Conservation (phyloP, 345 rosid genomes). For the Citrus cavaleriei region DNA sequence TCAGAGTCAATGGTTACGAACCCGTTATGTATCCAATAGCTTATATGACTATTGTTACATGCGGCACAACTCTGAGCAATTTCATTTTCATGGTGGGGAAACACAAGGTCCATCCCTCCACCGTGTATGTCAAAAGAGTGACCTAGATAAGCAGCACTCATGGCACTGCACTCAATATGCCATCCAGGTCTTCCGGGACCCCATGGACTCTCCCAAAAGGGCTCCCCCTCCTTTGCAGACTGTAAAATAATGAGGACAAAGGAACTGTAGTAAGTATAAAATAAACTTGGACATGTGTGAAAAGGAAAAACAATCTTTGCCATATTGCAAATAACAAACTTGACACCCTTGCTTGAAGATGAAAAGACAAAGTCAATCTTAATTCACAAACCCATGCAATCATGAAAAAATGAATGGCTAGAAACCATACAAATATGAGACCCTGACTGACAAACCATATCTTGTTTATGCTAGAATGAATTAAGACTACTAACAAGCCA, state of each 20-base stretch:
- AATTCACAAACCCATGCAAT: not conserved
- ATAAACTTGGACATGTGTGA: not conserved
- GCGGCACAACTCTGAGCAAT: slow-evolving; percentile 98
- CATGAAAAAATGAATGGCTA: not conserved
- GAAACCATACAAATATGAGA: not conserved
- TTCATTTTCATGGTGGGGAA: slow-evolving; percentile 98
- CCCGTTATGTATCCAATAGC: slow-evolving; percentile 95
- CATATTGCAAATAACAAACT: not conserved
- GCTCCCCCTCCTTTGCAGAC: slow-evolving; percentile 88
- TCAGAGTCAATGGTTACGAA: slow-evolving; percentile 93
- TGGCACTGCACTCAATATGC: slow-evolving; percentile 97
- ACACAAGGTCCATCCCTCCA: slow-evolving; percentile 99
- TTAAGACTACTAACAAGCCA: not conserved
- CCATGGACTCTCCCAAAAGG: slow-evolving; percentile 98
- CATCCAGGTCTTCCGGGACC: slow-evolving; percentile 98
- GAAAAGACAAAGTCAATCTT: not conserved
- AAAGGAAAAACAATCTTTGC: not conserved
- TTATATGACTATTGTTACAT: slow-evolving; percentile 63
- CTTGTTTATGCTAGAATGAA: not conserved
- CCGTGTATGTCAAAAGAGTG: slow-evolving; percentile 88
- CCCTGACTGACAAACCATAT: not conserved
- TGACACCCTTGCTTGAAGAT: not conserved
- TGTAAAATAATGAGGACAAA: slow-evolving; percentile 22
- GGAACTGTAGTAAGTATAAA: not conserved
- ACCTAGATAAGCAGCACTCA: slow-evolving; percentile 92